phyloP scores from a whole-genome alignment of 179 eudicot genomes.

The Carnegiea gigantea region DNA sequence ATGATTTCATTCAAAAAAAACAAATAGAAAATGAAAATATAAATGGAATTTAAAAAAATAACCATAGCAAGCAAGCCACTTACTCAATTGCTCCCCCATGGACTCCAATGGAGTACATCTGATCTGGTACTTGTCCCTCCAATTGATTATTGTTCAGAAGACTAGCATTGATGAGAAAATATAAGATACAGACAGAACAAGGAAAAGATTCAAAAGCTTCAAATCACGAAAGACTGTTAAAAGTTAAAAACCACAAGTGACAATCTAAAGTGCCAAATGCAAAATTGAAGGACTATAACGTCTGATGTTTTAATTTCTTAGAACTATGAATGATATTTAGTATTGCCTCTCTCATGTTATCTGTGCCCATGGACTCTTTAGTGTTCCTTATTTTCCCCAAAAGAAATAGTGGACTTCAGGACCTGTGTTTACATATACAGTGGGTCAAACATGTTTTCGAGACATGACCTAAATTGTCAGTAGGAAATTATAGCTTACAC shows the following conservation, averaged over 20 bases:
- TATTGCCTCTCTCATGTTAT: background rate
- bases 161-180: slow-evolving; percentile 38
- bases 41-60: background rate
- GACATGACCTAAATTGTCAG: background rate
- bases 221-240: background rate
- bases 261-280: background rate
- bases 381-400: background rate
- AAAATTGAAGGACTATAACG: background rate
- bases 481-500: slow-evolving; percentile 58
- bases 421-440: background rate
- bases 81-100: slow-evolving; percentile 99
- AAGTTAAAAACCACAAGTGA: background rate
- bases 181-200: slow-evolving; percentile 9
- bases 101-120: slow-evolving; percentile 84
- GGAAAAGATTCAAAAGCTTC: background rate
- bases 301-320: background rate
- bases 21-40: no score
- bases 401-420: background rate
- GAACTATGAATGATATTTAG: background rate
- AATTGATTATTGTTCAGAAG: slow-evolving; percentile 70
- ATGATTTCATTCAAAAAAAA: no score
- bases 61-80: slow-evolving; percentile 26
- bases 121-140: slow-evolving; percentile 92
- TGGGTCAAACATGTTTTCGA: background rate
- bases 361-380: background rate